Evolutionary conservation across 305 asterid genomes (phyloP).

Genomic region (Nicotiana rustica): DNA sequence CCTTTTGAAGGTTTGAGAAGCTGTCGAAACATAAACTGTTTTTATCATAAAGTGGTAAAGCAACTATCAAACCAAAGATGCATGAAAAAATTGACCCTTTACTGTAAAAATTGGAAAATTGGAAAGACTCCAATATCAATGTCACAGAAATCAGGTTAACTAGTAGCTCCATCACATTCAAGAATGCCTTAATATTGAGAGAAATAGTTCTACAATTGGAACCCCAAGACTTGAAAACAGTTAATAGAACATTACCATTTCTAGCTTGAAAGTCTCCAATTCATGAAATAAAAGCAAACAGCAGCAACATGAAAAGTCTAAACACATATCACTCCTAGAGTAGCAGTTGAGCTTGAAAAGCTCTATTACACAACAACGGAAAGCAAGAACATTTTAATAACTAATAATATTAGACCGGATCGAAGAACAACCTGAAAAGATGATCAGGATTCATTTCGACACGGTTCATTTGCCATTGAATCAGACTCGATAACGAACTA

Average conservation of each 20-base stretch:
- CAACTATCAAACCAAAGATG: slow-evolving; percentile 36
- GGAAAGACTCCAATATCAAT: slow-evolving; percentile 41
- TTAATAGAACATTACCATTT: slow-evolving; percentile 21
- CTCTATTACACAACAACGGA: slow-evolving; percentile 44
- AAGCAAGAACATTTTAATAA: slow-evolving; percentile 41
- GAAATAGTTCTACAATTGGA: slow-evolving; percentile 38
- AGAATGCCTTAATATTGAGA: slow-evolving; percentile 37
- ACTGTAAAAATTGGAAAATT: slow-evolving; percentile 32
- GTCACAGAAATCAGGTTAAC: slow-evolving; percentile 27
- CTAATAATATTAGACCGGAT: slow-evolving; percentile 37
- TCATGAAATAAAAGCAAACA: slow-evolving; percentile 31
- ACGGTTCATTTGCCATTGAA: slow-evolving; percentile 46
- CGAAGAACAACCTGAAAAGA: slow-evolving; percentile 70
- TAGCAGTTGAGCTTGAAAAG: slow-evolving; percentile 49
- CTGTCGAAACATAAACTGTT: slow-evolving; percentile 41
- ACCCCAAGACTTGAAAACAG: not conserved
- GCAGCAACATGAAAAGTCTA: slow-evolving; percentile 40
- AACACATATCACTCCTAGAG: slow-evolving; percentile 42
- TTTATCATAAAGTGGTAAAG: slow-evolving; percentile 41
- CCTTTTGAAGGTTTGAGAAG: slow-evolving; percentile 50
- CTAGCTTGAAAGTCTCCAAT: slow-evolving; percentile 28
- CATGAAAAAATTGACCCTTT: slow-evolving; percentile 49
- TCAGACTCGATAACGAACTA: slow-evolving; percentile 50
- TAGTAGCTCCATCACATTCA: slow-evolving; percentile 34
- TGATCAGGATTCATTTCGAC: slow-evolving; percentile 55